These are phyloP conservation scores for Alternaria brassicae DNA, from an alignment of 2,329 filamentous ascomycete species.

Conservation along the genomic window DNA sequence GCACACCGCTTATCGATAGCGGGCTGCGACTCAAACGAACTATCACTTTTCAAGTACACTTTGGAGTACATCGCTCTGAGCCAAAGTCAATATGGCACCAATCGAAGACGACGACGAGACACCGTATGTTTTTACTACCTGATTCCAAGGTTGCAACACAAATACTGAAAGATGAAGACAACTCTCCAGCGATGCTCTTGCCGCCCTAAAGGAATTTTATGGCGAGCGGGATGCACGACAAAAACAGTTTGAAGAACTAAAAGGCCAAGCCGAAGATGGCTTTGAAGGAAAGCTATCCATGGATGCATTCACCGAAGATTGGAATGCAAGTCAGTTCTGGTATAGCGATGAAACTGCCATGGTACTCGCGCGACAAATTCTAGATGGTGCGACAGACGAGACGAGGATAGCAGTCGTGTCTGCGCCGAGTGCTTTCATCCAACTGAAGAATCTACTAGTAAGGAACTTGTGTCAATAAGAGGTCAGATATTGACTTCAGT, in stretches of 20 bases:
- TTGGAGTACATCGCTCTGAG: slow-evolving; percentile 7
- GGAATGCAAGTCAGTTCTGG: slow-evolving; percentile 87
- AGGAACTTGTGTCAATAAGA: slow-evolving; percentile 26
- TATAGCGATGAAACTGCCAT: slow-evolving; percentile 76
- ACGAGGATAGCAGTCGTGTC: slow-evolving; percentile 74
- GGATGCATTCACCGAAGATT: slow-evolving; percentile 78
- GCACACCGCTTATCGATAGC: slow-evolving; percentile 37
- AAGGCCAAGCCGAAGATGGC: slow-evolving; percentile 65
- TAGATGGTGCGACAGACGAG: slow-evolving; percentile 65
- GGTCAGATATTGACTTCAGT: neutral
- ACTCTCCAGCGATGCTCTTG: slow-evolving; percentile 71
- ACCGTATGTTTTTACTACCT: slow-evolving; percentile 35
- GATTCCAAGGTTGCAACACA: neutral
- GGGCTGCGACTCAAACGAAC: slow-evolving; percentile 17
- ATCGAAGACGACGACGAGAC: slow-evolving; percentile 46
- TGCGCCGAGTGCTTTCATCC: slow-evolving; percentile 78
- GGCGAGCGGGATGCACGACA: slow-evolving; percentile 71
- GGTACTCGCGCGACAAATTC: slow-evolving; percentile 68
- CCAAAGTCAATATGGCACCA: slow-evolving; percentile 28
- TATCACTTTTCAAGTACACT: slow-evolving; percentile 33
- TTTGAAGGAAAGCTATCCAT: slow-evolving; percentile 63
- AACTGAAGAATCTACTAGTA: slow-evolving; percentile 74
- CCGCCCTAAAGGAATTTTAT: slow-evolving; percentile 76
- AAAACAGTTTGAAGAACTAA: slow-evolving; percentile 73
- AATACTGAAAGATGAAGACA: slow-evolving; percentile 54